phyloP scores from a whole-genome alignment of 108 stramenopile species.

The Licmophora abbreviata region DNA sequence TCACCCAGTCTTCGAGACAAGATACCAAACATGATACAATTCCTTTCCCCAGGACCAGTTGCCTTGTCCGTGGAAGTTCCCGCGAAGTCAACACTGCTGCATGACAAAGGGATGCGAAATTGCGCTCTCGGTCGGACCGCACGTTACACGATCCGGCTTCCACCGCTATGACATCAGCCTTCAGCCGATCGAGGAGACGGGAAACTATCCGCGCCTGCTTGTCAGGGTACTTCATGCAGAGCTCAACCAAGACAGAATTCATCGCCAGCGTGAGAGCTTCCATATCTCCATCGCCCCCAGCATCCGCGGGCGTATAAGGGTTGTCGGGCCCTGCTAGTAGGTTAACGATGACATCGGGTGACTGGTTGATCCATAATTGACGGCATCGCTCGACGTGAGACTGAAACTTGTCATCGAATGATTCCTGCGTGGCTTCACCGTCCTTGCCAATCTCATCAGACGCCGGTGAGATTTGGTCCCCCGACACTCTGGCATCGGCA shows the following conservation, averaged over 20 bases:
- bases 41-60: conserved; percentile 42
- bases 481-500: too few relatives aligned
- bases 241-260: conserved; percentile 57
- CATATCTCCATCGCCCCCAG: conserved; percentile 33
- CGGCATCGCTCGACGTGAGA: too few relatives aligned
- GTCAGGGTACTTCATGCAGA: conserved; percentile 42
- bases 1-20: conserved; percentile 21
- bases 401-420: too few relatives aligned
- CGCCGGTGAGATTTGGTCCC: too few relatives aligned
- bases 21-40: conserved; percentile 38
- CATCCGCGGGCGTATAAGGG: not conserved
- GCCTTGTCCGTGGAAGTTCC: conserved; percentile 52
- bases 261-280: conserved; percentile 68
- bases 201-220: conserved; percentile 28
- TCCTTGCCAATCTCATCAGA: too few relatives aligned
- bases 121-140: conserved; percentile 6
- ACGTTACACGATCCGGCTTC: conserved; percentile 10
- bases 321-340: not conserved
- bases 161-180: conserved; percentile 11
- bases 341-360: conserved; percentile 4
- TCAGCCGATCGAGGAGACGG: conserved; percentile 30
- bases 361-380: conserved; percentile 5
- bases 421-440: too few relatives aligned
- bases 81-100: conserved; percentile 57
- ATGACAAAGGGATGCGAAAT: conserved; percentile 53